phyloP scores from a whole-genome alignment of 768 basidiomycete species.

The Mycena floridula region DNA sequence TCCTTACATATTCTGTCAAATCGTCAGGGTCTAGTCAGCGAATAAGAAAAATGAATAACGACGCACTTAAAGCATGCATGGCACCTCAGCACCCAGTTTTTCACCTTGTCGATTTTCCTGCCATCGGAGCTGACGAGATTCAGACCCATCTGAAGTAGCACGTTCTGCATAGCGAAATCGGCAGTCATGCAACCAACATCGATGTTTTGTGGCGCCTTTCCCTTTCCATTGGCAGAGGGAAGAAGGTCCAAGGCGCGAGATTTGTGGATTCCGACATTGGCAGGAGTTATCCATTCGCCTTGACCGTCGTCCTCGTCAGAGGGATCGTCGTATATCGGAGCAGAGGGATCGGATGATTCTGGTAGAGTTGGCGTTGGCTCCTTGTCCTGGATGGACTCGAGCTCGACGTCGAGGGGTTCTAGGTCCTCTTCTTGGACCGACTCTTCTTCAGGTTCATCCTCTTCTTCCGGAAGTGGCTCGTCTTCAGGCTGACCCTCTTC shows the following conservation, averaged over 20 bases:
- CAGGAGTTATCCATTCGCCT: slow-evolving; percentile 96
- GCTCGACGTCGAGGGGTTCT: slow-evolving; percentile 42
- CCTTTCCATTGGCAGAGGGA: slow-evolving; percentile 40
- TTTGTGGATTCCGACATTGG: slow-evolving; percentile 81
- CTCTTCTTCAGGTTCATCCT: slow-evolving; percentile 10
- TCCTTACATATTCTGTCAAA: slow-evolving; percentile 86
- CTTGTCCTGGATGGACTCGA: slow-evolving; percentile 26
- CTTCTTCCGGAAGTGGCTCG: neutral
- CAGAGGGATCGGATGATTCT: slow-evolving; percentile 11
- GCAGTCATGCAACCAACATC: slow-evolving; percentile 92
- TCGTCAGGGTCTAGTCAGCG: neutral
- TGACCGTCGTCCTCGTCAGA: slow-evolving; percentile 77
- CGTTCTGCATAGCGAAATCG: slow-evolving; percentile 99
- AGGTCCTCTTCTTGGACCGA: slow-evolving; percentile 9
- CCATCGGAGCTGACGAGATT: slow-evolving; percentile 88
- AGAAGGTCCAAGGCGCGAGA: slow-evolving; percentile 81
- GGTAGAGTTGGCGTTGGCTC: slow-evolving; percentile 9
- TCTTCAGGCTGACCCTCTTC: slow-evolving; percentile 4
- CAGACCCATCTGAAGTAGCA: slow-evolving; percentile 89
- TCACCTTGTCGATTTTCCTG: slow-evolving; percentile 82
- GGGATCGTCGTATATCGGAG: slow-evolving; percentile 65
- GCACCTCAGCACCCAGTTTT: slow-evolving; percentile 94
- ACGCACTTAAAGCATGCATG: slow-evolving; percentile 97
- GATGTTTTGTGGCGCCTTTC: slow-evolving; percentile 33
- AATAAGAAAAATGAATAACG: slow-evolving; percentile 2